These are phyloP conservation scores for Claviceps maximensis DNA, from an alignment of 2,329 filamentous ascomycete species.

Conservation along the genomic window DNA sequence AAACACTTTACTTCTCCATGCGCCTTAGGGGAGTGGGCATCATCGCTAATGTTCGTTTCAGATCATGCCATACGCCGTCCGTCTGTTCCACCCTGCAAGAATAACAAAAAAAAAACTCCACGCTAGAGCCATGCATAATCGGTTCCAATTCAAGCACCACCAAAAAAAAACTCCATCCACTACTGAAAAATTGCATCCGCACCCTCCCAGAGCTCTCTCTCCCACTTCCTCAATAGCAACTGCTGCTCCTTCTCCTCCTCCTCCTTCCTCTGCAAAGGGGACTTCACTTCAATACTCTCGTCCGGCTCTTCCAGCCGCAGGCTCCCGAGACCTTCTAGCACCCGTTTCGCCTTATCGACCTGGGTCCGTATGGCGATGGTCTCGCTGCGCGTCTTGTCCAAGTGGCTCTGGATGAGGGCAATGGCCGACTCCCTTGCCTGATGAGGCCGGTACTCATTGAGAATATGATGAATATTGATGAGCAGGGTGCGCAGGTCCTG, in stretches of 20 bases:
- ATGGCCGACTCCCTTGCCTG: constrained; percentile 85
- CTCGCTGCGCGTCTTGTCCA: constrained; percentile 60
- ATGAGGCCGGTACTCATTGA: constrained; percentile 90
- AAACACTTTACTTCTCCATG: too few relatives aligned
- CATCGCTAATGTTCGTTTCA: too few relatives aligned
- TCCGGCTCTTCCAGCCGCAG: constrained; percentile 20
- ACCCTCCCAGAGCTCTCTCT: constrained; percentile 27
- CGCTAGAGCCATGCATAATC: background rate
- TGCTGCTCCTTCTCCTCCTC: constrained; percentile 5
- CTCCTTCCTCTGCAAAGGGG: background rate
- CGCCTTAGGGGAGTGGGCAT: too few relatives aligned
- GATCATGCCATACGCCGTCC: too few relatives aligned
- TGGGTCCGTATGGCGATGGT: constrained; percentile 54
- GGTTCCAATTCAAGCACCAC: too few relatives aligned
- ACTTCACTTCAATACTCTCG: background rate
- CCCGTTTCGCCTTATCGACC: constrained; percentile 57
- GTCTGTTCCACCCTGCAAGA: too few relatives aligned
- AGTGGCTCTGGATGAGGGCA: constrained; percentile 71
- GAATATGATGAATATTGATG: constrained; percentile 81
- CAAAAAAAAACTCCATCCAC: background rate
- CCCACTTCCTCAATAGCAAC: constrained; percentile 11
- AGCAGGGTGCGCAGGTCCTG: constrained; percentile 69
- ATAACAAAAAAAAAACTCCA: background rate
- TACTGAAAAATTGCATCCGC: constrained; percentile 28
- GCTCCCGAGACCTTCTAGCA: constrained; percentile 56